Conservation (phyloP, 2,329 filamentous ascomycete genomes). For the Aureobasidium sp. region DNA sequence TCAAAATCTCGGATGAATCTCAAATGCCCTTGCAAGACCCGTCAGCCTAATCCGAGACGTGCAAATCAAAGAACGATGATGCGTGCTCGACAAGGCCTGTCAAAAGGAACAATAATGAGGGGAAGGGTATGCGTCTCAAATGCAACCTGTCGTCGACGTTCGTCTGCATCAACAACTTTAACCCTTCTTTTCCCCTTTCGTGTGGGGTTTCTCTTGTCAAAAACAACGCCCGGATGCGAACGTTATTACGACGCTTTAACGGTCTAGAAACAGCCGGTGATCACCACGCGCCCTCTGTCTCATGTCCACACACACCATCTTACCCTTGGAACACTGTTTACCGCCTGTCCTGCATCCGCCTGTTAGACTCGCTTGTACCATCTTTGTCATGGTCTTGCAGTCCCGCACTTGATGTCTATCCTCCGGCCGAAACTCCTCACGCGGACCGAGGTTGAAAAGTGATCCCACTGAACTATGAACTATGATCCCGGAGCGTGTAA, state of each 20-base stretch:
- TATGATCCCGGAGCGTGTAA: no score
- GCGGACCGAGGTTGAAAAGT: background rate
- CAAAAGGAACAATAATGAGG: background rate
- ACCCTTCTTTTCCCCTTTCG: slow-evolving; percentile 3
- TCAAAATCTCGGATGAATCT: slow-evolving; percentile 5
- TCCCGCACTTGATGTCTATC: background rate
- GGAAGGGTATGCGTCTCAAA: no score
- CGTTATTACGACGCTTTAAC: background rate
- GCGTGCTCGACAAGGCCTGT: background rate
- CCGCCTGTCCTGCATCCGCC: background rate
- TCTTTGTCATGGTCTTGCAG: background rate
- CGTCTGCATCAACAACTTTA: background rate
- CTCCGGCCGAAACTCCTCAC: background rate
- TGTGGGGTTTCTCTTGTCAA: background rate
- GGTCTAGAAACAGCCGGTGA: background rate
- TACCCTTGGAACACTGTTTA: background rate
- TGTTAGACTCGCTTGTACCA: background rate
- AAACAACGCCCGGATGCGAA: background rate
- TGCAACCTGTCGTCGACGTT: background rate
- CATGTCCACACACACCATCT: background rate
- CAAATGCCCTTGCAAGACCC: background rate
- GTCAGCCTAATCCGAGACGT: background rate
- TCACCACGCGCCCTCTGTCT: slow-evolving; percentile 2
- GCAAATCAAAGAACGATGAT: background rate
- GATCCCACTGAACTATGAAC: no score